Base-by-base conservation (phyloP, 148 eudicot genomes). In the Vaccinium corymbosum region DNA sequence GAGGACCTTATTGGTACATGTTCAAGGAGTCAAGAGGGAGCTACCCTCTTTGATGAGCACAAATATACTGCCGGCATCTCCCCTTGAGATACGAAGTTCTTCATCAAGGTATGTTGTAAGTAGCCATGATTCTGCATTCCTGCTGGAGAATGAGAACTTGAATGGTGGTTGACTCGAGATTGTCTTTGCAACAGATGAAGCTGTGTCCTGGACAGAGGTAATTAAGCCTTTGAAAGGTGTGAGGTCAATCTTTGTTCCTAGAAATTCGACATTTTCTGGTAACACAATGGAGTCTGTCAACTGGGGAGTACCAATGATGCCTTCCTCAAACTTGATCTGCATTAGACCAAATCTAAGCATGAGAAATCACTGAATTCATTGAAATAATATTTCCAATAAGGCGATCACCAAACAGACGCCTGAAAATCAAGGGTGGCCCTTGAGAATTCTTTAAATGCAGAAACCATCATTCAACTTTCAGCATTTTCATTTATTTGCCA, bases 11-110 rank as follows among this genome's bases (percentile, higher is more conserved):
- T 27, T 12, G 42, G 53, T 42, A 10, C 51, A 27, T 22, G 12
- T 48, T 85, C 81, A 90, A 74, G 85, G 84, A 6, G 51, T 83
- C 85, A 95, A 84, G 70, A 95, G 95, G 83, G 91, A 82, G 81
- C 95, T 90, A 81, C 94, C 96, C 85, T 93, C 98, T 89, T 94
- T 95, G 27, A 95, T 78, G 84, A 95, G 93, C 55, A 93, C 98
- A 87, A 94, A 94, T 51, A 95, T 89, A 76, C 93, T 79, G 88
- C 87, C 81, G 11, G 66, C 98, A 84, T 95, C 98, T 77, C 91
- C 94, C 82, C 97, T 91, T 20, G 98, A 94, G 87, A 95, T 94
- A 35, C 98, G 86, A 76, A 95, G 95, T 48, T 95, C 98, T 79
- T 89, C 87, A 78, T 95, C 98, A 8, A 95, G 95, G 87, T 94